These are phyloP conservation scores for Diddensiella santjacobensis DNA, from an alignment of 805 yeast species.

Conservation along the genomic window DNA sequence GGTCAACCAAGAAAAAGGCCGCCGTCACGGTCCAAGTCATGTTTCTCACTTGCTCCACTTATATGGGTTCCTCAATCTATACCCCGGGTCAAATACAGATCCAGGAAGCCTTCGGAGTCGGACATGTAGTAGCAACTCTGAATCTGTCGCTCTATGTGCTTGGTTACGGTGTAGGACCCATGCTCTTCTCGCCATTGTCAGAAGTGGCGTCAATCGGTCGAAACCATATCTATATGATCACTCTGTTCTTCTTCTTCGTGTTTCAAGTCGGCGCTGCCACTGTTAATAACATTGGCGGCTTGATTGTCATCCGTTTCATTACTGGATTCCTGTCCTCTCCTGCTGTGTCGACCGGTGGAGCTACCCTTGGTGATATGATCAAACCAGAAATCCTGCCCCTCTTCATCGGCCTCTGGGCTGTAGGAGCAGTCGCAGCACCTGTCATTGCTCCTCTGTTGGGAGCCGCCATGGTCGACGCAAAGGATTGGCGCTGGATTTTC, in stretches of 20 bases:
- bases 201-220: slow-evolving; percentile 49
- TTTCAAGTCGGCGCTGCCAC: slow-evolving; percentile 58
- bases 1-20: slow-evolving; percentile 44
- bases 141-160: slow-evolving; percentile 57
- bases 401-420: slow-evolving; percentile 50
- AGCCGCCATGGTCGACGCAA: slow-evolving; percentile 43
- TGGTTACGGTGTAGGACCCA: slow-evolving; percentile 65
- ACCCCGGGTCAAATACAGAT: slow-evolving; percentile 48
- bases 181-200: slow-evolving; percentile 58
- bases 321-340: slow-evolving; percentile 57
- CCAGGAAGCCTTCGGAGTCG: slow-evolving; percentile 42
- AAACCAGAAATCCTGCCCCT: slow-evolving; percentile 39
- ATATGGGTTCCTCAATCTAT: slow-evolving; percentile 57
- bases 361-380: slow-evolving; percentile 50
- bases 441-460: slow-evolving; percentile 56
- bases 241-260: slow-evolving; percentile 46
- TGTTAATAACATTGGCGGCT: slow-evolving; percentile 46
- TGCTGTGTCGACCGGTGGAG: slow-evolving; percentile 56
- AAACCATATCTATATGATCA: slow-evolving; percentile 42
- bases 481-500: slow-evolving; percentile 53
- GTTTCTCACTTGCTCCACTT: slow-evolving; percentile 47
- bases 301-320: slow-evolving; percentile 49
- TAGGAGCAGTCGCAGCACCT: slow-evolving; percentile 54
- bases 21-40: slow-evolving; percentile 40
- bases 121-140: slow-evolving; percentile 46